Evolutionary conservation across 179 eudicot species (phyloP).

Genomic region (Nepenthes alata): DNA sequence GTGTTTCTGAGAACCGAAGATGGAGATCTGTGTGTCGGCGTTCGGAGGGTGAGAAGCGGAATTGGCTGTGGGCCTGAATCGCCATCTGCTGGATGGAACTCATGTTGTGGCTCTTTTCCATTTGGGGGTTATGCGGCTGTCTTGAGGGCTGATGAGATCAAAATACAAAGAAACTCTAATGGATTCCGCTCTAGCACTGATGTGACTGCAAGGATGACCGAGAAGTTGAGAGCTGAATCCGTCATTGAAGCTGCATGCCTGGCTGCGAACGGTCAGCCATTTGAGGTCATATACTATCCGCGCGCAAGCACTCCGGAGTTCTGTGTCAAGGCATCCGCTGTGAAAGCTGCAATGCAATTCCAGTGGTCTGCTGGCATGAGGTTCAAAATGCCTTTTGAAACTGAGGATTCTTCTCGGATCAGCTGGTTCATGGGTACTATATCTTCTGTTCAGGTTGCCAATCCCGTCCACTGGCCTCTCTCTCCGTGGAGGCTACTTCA

Average conservation of each 20-base stretch:
- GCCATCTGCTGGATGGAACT: slow-evolving; percentile 15
- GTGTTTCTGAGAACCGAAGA: slow-evolving; percentile 27
- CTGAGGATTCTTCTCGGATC: slow-evolving; percentile 50
- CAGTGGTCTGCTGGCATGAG: slow-evolving; percentile 44
- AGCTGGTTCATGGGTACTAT: slow-evolving; percentile 71
- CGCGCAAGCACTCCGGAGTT: slow-evolving; percentile 54
- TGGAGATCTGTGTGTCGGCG: slow-evolving; percentile 32
- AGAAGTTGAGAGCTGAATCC: slow-evolving; percentile 26
- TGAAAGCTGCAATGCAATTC: slow-evolving; percentile 31
- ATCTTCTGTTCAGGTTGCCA: slow-evolving; percentile 37
- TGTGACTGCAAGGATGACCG: slow-evolving; percentile 17
- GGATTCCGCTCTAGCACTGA: slow-evolving; percentile 5
- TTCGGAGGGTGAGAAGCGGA: slow-evolving; percentile 28
- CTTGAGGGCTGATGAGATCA: slow-evolving; percentile 19
- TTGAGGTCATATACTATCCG: slow-evolving; percentile 55
- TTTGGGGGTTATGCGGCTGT: slow-evolving; percentile 16
- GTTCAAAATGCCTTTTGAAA: slow-evolving; percentile 41
- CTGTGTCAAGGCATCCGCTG: slow-evolving; percentile 36
- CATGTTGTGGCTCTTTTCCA: slow-evolving; percentile 8
- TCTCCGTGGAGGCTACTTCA: slow-evolving; percentile 67
- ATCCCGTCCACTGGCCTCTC: slow-evolving; percentile 49
- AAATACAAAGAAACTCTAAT: slow-evolving; percentile 8
- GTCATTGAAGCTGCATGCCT: slow-evolving; percentile 36
- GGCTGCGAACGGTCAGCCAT: slow-evolving; percentile 34
- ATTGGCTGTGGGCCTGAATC: slow-evolving; percentile 22